Conservation (phyloP, 169 alveolate genomes). For the Cryptosporidium baileyi region DNA sequence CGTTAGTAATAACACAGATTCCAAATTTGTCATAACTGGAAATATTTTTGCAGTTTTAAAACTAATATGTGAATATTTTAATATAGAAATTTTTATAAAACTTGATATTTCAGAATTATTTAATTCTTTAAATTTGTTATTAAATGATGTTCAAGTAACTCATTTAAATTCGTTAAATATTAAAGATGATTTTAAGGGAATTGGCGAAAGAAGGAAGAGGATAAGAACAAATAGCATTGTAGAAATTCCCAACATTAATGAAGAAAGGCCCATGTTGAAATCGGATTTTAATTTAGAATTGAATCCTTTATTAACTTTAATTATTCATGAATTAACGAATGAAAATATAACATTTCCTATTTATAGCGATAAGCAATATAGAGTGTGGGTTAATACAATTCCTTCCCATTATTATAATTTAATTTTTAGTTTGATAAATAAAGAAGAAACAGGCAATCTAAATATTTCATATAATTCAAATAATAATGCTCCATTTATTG, state of each 20-base stretch:
- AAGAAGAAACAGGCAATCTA: neutral
- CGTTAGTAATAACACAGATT: too few species aligned
- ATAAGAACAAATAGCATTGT: neutral
- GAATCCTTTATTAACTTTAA: neutral
- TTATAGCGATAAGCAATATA: conserved; percentile 25
- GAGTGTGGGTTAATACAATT: conserved; percentile 21
- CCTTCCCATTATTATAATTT: conserved; percentile 37
- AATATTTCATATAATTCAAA: neutral
- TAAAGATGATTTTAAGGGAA: neutral
- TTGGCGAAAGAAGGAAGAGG: conserved; percentile 1
- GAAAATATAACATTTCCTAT: neutral
- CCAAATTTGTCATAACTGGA: too few species aligned
- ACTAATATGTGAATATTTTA: too few species aligned
- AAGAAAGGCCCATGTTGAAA: too few species aligned
- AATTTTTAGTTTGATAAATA: neutral
- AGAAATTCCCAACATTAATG: too few species aligned
- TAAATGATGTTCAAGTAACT: too few species aligned
- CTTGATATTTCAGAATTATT: too few species aligned
- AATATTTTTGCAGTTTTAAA: too few species aligned
- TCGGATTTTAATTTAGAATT: neutral
- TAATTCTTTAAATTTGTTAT: too few species aligned
- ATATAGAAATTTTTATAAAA: too few species aligned
- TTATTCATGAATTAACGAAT: neutral
- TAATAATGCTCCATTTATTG: conserved; percentile 26
- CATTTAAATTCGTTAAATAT: too few species aligned